Base-by-base conservation (phyloP, 2,329 filamentous ascomycete genomes). In the Hymenoscyphus infarciens region DNA sequence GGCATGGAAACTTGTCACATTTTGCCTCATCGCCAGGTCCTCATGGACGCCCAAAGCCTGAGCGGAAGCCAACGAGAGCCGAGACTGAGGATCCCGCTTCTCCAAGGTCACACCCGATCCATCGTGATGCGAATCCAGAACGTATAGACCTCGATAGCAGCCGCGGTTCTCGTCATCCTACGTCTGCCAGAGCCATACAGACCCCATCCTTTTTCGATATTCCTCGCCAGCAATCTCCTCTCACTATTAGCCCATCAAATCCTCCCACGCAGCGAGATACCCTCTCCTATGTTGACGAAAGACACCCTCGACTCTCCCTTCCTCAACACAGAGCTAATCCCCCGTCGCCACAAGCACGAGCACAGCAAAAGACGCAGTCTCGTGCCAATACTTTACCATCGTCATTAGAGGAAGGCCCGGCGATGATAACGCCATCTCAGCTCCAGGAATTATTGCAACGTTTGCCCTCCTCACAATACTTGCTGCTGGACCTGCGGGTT, bases 401-500 rank as follows among this genome's bases (percentile, higher is more conserved):
- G 5, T 76, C 77, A 5, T 66, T 81, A 2, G 82, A 86, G 27
- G 71, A 75, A 16, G 77, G 75, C 0, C 79, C 83, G 0, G 73
- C 75, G 0, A 78, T 88, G 76, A 80, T 91, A 31, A 75, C 82
- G 0, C 78, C 81, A 2, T 75, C 78, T 1, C 77, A 84, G 33
- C 79, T 90, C 15, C 83, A 80, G 64, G 79, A 83, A 8, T 75
- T 91, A 49, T 73, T 91, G 13, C 76, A 82, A 57, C 73, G 71
- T 2, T 68, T 75, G 2, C 69, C 72, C 2, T 61, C 73, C 0
- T 70, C 76, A 8, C 71, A 76, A 7, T 77, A 80, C 0, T 68
- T 99, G 35, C 74, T 98, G 1, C 79, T 99, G 4, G 95, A 99
- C 74, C 83, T 98, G 25, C 86, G 95, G 45, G 92, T 96, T 0